Percentiles rank a stretch among this genome's conserved stretches.
phyloP scores from a whole-genome alignment of 202 grass and related monocot species.

The Carex arenaria region DNA sequence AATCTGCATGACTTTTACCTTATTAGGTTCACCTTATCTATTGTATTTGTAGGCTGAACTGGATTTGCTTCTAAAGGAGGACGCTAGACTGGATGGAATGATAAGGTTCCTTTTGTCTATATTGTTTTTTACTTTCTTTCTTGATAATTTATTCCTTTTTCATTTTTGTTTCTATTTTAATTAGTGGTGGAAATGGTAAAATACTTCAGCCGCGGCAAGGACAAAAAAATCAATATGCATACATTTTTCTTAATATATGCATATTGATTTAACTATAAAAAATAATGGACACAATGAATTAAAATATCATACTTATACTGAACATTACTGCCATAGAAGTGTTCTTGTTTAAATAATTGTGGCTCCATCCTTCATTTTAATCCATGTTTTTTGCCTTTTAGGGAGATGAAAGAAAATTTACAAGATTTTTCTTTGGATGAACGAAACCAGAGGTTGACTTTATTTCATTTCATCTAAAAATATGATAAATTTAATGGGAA shows the following conservation, averaged over 20 bases:
- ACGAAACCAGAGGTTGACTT: constrained; percentile 49
- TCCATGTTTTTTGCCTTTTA: constrained; percentile 33
- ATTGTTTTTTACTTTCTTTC: background rate
- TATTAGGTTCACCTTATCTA: constrained; percentile 19
- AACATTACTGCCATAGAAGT: background rate
- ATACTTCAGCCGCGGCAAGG: background rate
- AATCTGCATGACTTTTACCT: constrained; percentile 13
- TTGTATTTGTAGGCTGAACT: constrained; percentile 45
- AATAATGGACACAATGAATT: background rate
- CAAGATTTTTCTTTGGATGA: constrained; percentile 41
- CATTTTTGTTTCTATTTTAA: constrained; percentile 4
- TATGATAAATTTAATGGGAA: background rate
- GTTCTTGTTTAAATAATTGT: background rate
- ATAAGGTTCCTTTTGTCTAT: constrained; percentile 59
- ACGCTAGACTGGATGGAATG: constrained; percentile 59
- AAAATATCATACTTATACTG: background rate
- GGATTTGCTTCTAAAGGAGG: constrained; percentile 49
- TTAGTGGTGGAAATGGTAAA: background rate
- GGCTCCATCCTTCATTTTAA: background rate
- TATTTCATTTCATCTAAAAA: background rate
- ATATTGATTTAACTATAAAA: background rate
- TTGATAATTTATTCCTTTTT: background rate
- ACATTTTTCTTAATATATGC: background rate
- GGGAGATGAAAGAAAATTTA: constrained; percentile 65
- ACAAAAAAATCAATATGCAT: background rate